These are phyloP conservation scores for Erysimum pusillum DNA, from an alignment of 441 rosid genomes.

Conservation along the genomic window DNA sequence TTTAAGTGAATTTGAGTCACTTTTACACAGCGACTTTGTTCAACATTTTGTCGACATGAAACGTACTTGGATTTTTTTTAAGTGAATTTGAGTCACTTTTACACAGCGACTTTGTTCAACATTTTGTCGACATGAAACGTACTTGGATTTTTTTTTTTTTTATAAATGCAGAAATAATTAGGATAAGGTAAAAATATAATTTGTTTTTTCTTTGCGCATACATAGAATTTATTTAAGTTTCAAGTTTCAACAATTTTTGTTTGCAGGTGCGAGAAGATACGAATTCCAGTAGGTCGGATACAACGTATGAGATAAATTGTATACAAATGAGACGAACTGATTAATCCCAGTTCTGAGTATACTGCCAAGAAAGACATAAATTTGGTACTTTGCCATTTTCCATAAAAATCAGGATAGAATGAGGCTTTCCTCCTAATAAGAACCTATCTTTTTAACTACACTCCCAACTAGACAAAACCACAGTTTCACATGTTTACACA, in stretches of 20 bases:
- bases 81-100: no score
- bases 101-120: no score
- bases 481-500: no score
- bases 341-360: not conserved
- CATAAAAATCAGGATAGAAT: not conserved
- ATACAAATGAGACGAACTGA: not conserved
- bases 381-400: slow-evolving; percentile 12
- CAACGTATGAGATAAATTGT: slow-evolving; percentile 2
- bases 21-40: no score
- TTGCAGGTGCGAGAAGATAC: not conserved
- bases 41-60: no score
- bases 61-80: no score
- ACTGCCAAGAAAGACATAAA: not conserved
- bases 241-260: slow-evolving; percentile 32
- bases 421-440: not conserved
- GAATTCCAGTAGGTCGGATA: not conserved
- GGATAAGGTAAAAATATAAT: not conserved
- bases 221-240: not conserved
- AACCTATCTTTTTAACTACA: not conserved
- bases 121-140: not conserved
- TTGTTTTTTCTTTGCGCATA: not conserved
- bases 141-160: not conserved
- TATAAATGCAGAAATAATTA: no score
- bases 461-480: no score
- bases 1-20: not conserved